Conservation (phyloP, 371 early-diverging fungal species). For the Nematocida displodere region DNA sequence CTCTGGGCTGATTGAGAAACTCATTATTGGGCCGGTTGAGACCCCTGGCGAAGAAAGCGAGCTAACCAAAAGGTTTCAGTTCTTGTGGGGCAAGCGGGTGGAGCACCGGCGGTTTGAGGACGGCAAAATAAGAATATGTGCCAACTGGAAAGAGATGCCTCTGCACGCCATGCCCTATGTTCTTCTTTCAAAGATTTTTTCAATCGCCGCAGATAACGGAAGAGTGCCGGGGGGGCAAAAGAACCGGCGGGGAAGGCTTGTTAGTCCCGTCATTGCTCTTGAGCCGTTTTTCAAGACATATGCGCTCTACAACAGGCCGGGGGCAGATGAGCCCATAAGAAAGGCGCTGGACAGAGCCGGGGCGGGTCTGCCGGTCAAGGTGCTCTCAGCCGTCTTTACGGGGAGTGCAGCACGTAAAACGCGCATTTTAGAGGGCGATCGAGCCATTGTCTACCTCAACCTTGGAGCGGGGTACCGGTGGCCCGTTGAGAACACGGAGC, state of each 20-base stretch:
- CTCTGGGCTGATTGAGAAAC: not conserved
- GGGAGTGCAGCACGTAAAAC: constrained; percentile 13
- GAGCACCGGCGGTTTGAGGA: constrained; percentile 39
- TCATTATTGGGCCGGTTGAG: constrained; percentile 4
- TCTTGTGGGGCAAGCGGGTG: constrained; percentile 5
- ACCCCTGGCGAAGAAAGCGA: not conserved
- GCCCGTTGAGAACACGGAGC: constrained; percentile 15
- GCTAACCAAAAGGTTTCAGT: constrained; percentile 6
- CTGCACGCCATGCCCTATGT: constrained; percentile 13
- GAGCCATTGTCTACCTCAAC: constrained; percentile 5
- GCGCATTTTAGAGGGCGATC: not conserved
- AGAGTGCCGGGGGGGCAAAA: not conserved
- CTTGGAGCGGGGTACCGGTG: constrained; percentile 21
- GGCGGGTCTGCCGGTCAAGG: not conserved
- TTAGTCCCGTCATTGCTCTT: constrained; percentile 17
- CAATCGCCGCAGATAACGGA: not conserved
- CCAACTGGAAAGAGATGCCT: not conserved
- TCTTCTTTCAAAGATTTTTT: constrained; percentile 18
- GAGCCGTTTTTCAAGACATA: not conserved
- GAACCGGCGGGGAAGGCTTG: constrained; percentile 2
- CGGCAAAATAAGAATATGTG: constrained; percentile 41
- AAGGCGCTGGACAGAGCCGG: not conserved
- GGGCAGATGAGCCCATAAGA: not conserved
- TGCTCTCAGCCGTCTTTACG: not conserved
- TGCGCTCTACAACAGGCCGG: not conserved